A percentile compares a stretch with the other conserved stretches of the same genome.
phyloP scores from a whole-genome alignment of 805 yeast genomes.

The Cyberlindnera mycetangii region DNA sequence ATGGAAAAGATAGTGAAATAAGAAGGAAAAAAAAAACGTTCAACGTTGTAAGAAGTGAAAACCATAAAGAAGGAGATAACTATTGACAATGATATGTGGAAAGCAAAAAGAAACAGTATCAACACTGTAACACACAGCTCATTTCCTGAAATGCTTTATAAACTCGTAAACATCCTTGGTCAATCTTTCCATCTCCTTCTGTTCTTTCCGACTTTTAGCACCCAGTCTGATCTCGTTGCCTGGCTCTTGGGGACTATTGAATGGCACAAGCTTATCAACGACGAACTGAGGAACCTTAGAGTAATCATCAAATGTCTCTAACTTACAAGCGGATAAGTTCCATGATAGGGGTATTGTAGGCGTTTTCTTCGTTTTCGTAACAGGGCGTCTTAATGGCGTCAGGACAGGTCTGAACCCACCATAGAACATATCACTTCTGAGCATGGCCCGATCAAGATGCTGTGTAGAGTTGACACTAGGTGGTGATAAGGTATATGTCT shows the following conservation, averaged over 20 bases:
- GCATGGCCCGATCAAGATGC: constrained; percentile 19
- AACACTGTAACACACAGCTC: background rate
- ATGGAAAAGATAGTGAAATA: background rate
- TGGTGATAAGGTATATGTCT: constrained; percentile 1
- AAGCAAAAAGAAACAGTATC: background rate
- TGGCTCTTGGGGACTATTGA: constrained; percentile 21
- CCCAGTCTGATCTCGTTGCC: constrained; percentile 28
- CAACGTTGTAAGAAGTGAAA: background rate
- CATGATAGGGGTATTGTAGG: constrained; percentile 26
- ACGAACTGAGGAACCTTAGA: constrained; percentile 27
- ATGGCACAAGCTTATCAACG: constrained; percentile 26
- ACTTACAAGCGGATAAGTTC: constrained; percentile 26
- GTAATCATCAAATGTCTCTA: constrained; percentile 26
- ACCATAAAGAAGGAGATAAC: background rate
- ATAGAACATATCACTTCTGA: constrained; percentile 24
- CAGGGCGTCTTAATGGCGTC: constrained; percentile 25
- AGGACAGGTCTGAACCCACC: constrained; percentile 28
- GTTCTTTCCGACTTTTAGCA: constrained; percentile 23
- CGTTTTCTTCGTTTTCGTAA: constrained; percentile 14
- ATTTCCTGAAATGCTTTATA: constrained; percentile 22
- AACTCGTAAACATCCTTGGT: constrained; percentile 24
- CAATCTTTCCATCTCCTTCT: constrained; percentile 21
- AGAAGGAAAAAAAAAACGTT: background rate
- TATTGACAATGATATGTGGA: background rate
- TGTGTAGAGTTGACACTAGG: constrained; percentile 28